Conservation (phyloP, 352 stramenopile genomes). For the Phytophthora fragariaefolia region DNA sequence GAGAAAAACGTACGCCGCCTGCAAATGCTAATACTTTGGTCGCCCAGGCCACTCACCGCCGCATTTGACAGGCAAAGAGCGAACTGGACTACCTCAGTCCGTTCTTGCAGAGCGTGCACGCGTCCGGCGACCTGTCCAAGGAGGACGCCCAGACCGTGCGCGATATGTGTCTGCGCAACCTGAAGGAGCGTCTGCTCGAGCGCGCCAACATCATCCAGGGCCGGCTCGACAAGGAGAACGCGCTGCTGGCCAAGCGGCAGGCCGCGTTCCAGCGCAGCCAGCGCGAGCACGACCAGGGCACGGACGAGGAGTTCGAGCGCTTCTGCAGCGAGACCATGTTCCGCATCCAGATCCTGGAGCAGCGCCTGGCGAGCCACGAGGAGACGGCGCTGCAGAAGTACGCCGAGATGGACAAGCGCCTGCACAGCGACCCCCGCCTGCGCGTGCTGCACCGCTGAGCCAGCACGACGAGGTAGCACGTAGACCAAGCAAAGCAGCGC, state of each 20-base stretch:
- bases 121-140: slow-evolving; percentile 60
- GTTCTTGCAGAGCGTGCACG: slow-evolving; percentile 90
- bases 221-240: slow-evolving; percentile 94
- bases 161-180: slow-evolving; percentile 91
- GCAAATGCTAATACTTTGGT: not conserved
- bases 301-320: slow-evolving; percentile 93
- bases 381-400: slow-evolving; percentile 94
- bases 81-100: slow-evolving; percentile 94
- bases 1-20: slow-evolving; percentile 62
- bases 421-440: slow-evolving; percentile 88
- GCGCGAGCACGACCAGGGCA: slow-evolving; percentile 91
- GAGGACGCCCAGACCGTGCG: slow-evolving; percentile 89
- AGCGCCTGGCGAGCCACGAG: slow-evolving; percentile 92
- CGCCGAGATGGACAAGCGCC: slow-evolving; percentile 93
- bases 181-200: slow-evolving; percentile 94
- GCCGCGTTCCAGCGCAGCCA: slow-evolving; percentile 93
- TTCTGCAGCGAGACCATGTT: slow-evolving; percentile 97
- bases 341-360: slow-evolving; percentile 95
- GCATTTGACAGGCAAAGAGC: slow-evolving; percentile 52
- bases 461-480: not conserved
- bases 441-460: slow-evolving; percentile 69
- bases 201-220: slow-evolving; percentile 95
- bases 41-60: not conserved
- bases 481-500: slow-evolving; percentile 7
- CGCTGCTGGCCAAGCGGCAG: slow-evolving; percentile 91